Conservation (phyloP, 331 rosid species). For the Ulmus americana region DNA sequence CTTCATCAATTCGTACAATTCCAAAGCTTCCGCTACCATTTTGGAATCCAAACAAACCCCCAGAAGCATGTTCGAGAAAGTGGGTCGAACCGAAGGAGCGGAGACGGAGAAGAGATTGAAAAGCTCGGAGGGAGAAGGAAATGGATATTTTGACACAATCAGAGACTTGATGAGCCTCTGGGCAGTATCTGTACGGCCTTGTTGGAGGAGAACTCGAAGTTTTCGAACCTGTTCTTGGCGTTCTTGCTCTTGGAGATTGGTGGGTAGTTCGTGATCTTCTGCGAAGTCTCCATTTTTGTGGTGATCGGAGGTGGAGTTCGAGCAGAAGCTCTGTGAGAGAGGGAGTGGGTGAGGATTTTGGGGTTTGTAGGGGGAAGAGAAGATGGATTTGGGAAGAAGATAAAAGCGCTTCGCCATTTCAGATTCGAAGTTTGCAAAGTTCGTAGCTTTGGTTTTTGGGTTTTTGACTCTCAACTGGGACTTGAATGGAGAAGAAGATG, state of each 20-base stretch:
- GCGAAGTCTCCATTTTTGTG: neutral
- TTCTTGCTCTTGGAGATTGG: slow-evolving; percentile 15
- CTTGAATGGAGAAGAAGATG: neutral
- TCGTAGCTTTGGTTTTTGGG: neutral
- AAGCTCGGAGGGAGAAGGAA: slow-evolving; percentile 49
- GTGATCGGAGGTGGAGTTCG: neutral
- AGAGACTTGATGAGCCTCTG: slow-evolving; percentile 44
- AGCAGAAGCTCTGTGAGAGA: slow-evolving; percentile 25
- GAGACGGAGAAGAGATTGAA: slow-evolving; percentile 31
- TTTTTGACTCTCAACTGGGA: neutral
- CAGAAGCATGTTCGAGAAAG: slow-evolving; percentile 41
- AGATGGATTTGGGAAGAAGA: slow-evolving; percentile 26
- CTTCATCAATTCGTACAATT: slow-evolving; percentile 38
- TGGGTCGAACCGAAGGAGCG: slow-evolving; percentile 32
- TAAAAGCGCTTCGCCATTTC: slow-evolving; percentile 26
- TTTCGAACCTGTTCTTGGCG: slow-evolving; percentile 40
- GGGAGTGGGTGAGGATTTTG: slow-evolving; percentile 20
- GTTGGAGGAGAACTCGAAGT: slow-evolving; percentile 38
- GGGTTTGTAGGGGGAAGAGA: slow-evolving; percentile 1
- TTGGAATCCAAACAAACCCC: slow-evolving; percentile 39
- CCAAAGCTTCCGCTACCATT: slow-evolving; percentile 32
- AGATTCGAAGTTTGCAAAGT: neutral
- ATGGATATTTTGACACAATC: slow-evolving; percentile 27
- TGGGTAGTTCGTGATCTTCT: slow-evolving; percentile 4
- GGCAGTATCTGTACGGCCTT: slow-evolving; percentile 37